phyloP scores from a whole-genome alignment of 768 basidiomycete genomes.

The Pleurotus sapidus region DNA sequence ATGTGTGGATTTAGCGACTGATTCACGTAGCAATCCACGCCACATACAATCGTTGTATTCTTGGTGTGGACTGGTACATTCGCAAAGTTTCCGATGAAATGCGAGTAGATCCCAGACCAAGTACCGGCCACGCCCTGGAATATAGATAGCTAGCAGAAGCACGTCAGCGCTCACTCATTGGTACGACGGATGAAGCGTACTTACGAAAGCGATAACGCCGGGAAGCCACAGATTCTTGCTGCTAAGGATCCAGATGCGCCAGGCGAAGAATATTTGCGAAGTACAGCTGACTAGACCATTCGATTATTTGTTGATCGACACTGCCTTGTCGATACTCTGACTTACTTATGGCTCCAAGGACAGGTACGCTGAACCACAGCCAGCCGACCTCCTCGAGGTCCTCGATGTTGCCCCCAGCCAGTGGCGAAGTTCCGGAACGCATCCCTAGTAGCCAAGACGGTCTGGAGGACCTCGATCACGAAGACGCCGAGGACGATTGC shows the following conservation, averaged over 20 bases:
- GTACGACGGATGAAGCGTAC: neutral
- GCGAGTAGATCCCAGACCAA: conserved; percentile 9
- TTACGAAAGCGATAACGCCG: conserved; percentile 4
- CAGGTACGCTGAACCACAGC: conserved; percentile 23
- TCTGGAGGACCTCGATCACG: conserved; percentile 17
- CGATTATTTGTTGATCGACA: neutral
- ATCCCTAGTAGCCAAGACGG: conserved; percentile 18
- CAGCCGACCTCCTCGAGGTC: conserved; percentile 16
- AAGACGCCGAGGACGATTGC: conserved; percentile 16
- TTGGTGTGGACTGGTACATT: conserved; percentile 2
- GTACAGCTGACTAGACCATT: conserved; percentile 14
- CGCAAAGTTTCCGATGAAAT: conserved; percentile 10
- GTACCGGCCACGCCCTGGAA: conserved; percentile 11
- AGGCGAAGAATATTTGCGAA: conserved; percentile 17
- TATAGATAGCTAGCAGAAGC: conserved; percentile 9
- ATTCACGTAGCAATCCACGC: neutral
- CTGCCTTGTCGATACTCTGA: neutral
- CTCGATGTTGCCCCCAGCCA: conserved; percentile 22
- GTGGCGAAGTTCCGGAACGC: conserved; percentile 22
- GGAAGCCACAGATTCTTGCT: conserved; percentile 8
- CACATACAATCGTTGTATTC: neutral
- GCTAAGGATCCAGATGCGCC: conserved; percentile 13
- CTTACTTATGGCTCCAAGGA: conserved; percentile 20
- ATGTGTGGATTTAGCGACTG: no score
- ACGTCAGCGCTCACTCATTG: neutral